phyloP scores from a whole-genome alignment of 495 filamentous ascomycete genomes.

The Cercophora newfieldiana region DNA sequence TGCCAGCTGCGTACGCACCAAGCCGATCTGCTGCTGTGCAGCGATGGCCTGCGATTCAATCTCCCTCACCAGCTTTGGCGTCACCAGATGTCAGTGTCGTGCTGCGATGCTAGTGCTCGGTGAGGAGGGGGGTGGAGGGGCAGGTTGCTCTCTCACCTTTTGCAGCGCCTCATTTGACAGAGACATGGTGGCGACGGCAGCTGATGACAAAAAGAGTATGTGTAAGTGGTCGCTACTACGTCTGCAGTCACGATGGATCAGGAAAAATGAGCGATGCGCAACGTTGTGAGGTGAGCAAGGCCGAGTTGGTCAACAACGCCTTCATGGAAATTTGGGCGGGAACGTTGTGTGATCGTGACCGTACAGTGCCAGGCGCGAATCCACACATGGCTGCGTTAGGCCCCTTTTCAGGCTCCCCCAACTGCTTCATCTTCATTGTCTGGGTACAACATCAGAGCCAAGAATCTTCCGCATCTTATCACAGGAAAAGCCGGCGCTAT shows the following conservation, averaged over 20 bases:
- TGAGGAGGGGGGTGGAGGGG: not conserved
- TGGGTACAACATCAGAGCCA: not conserved
- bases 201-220: not conserved
- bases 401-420: not conserved
- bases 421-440: not conserved
- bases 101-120: not conserved
- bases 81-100: constrained; percentile 7
- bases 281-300: not conserved
- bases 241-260: constrained; percentile 1
- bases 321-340: not conserved
- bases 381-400: not conserved
- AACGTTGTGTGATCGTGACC: not conserved
- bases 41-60: constrained; percentile 85
- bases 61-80: constrained; percentile 78
- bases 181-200: constrained; percentile 63
- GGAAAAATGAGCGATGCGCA: not conserved
- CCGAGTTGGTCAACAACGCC: not conserved
- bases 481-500: not conserved
- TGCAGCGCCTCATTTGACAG: constrained; percentile 94
- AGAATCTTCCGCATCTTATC: not conserved
- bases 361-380: not conserved
- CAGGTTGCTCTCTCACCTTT: constrained; percentile 60
- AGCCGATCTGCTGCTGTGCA: constrained; percentile 87
- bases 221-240: not conserved
- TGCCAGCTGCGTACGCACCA: constrained; percentile 82